These are phyloP conservation scores for Sinapis alba DNA, from an alignment of 441 rosid genomes.

Conservation along the genomic window DNA sequence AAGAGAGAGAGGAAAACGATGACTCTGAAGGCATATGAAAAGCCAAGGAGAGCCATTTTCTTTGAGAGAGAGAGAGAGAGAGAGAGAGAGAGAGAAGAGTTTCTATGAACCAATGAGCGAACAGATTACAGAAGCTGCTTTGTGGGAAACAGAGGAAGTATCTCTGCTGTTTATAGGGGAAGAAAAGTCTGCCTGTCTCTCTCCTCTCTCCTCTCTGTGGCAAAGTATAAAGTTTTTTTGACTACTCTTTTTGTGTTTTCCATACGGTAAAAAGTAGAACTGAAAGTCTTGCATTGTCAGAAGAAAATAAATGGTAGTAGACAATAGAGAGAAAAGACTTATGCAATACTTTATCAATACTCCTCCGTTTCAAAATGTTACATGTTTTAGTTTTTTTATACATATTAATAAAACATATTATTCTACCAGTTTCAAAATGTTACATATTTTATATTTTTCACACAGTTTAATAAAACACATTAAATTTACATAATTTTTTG, in stretches of 20 bases:
- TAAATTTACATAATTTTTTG: no score
- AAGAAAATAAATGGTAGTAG: not conserved
- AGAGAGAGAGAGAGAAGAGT: conserved; percentile 7
- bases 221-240: conserved; percentile 3
- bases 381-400: no score
- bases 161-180: conserved; percentile 59
- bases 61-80: conserved; percentile 10
- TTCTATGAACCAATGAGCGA: conserved; percentile 40
- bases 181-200: conserved; percentile 43
- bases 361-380: no score
- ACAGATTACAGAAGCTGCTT: conserved; percentile 47
- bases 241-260: conserved; percentile 18
- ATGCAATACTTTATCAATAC: no score
- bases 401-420: not conserved
- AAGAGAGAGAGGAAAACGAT: conserved; percentile 42
- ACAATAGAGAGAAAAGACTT: not conserved
- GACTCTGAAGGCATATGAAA: conserved; percentile 34
- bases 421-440: no score
- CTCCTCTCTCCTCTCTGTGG: conserved; percentile 1
- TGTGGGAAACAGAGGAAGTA: conserved; percentile 42
- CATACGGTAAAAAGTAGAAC: conserved; percentile 3
- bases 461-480: no score
- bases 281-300: conserved; percentile 1
- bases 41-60: conserved; percentile 30
- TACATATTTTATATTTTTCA: no score